Conservation (phyloP, 2,329 filamentous ascomycete species). For the Diplodia scrobiculata region DNA sequence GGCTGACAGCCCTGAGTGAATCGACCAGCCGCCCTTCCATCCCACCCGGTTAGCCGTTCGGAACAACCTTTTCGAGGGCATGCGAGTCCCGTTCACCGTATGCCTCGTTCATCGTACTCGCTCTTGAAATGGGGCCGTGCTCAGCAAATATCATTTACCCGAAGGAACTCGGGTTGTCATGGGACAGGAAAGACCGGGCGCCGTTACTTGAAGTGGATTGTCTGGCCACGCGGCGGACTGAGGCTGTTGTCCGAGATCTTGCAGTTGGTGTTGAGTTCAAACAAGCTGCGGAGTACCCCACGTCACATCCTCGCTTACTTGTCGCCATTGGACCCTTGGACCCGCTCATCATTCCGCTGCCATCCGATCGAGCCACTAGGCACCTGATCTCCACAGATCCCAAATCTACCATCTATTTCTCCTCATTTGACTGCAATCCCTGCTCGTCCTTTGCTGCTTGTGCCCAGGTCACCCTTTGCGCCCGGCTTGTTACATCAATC, state of each 20-base stretch:
- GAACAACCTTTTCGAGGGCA: background rate
- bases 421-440: background rate
- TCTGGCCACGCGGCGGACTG: background rate
- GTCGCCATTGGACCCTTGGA: constrained; percentile 1
- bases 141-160: background rate
- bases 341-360: constrained; percentile 6
- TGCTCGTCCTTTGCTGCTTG: background rate
- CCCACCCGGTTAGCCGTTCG: background rate
- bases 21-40: background rate
- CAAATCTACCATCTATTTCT: background rate
- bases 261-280: background rate
- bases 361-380: background rate
- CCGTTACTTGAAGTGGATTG: background rate
- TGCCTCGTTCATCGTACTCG: background rate
- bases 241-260: background rate
- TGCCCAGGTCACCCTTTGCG: background rate
- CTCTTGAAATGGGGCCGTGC: background rate
- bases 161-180: background rate
- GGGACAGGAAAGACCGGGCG: background rate
- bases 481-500: background rate
- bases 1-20: background rate
- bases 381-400: background rate
- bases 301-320: background rate
- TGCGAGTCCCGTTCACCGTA: background rate
- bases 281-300: background rate